Percentiles rank a stretch among this genome's conserved stretches.
Evolutionary conservation across 2,329 filamentous ascomycete species (phyloP).

Genomic region (Westerdykella aurantiaca): DNA sequence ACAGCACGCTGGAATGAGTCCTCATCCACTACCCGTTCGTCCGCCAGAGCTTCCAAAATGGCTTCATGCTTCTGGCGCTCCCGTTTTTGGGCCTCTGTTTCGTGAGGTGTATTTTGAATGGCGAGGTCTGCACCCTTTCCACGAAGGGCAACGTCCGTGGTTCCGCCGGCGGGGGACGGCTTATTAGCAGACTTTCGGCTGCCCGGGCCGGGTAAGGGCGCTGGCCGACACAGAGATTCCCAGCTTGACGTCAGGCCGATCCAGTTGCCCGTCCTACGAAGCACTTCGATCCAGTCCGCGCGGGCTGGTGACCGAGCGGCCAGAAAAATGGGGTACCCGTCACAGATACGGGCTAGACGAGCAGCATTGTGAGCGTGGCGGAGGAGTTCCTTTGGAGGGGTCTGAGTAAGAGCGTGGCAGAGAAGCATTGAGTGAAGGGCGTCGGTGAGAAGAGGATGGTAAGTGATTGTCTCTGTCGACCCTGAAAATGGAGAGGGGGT

Average conservation of each 20-base stretch:
- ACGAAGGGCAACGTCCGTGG: constrained; percentile 3
- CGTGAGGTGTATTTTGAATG: constrained; percentile 10
- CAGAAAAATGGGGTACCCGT: constrained; percentile 78
- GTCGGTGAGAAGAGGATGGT: constrained; percentile 74
- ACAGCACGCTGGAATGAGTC: constrained; percentile 60
- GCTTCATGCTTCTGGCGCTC: constrained; percentile 59
- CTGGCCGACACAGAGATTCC: constrained; percentile 62
- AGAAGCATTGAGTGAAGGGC: constrained; percentile 73
- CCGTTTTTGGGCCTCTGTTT: constrained; percentile 51
- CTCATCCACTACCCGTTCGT: constrained; percentile 64
- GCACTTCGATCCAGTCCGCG: constrained; percentile 73
- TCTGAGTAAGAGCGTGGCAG: constrained; percentile 73
- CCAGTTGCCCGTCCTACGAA: constrained; percentile 64
- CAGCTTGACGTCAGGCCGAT: constrained; percentile 59
- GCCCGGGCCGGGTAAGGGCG: constrained; percentile 35
- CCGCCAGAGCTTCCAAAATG: constrained; percentile 60
- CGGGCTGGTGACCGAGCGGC: constrained; percentile 64
- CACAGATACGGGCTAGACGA: constrained; percentile 64
- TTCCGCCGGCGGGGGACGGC: not conserved
- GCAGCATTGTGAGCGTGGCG: constrained; percentile 80
- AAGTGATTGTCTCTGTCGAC: constrained; percentile 63
- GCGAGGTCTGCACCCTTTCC: not conserved
- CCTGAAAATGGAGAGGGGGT: constrained; percentile 35
- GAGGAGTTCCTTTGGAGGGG: constrained; percentile 67
- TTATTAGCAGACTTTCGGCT: not conserved